These are phyloP conservation scores for Pseudonectria foliicola DNA, from an alignment of 2,329 filamentous ascomycete species.

Conservation along the genomic window DNA sequence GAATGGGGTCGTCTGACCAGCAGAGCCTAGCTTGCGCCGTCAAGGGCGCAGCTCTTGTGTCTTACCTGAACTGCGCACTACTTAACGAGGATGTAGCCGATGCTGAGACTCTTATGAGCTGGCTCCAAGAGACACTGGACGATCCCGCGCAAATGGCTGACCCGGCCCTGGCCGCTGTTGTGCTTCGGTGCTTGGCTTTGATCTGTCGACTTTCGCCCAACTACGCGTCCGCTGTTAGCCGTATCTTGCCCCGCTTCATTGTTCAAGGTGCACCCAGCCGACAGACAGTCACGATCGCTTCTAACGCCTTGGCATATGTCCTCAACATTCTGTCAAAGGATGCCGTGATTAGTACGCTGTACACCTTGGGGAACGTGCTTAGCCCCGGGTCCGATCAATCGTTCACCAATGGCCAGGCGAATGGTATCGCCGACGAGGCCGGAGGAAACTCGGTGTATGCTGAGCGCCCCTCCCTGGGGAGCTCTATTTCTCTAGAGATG, in stretches of 20 bases:
- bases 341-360: slow-evolving; percentile 88
- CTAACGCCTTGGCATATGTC: slow-evolving; percentile 76
- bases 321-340: slow-evolving; percentile 82
- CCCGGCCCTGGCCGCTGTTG: slow-evolving; percentile 65
- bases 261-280: slow-evolving; percentile 71
- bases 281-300: slow-evolving; percentile 66
- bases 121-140: slow-evolving; percentile 76
- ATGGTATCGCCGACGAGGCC: slow-evolving; percentile 34
- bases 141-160: slow-evolving; percentile 80
- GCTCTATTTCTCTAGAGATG: slow-evolving; percentile 70
- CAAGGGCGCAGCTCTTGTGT: slow-evolving; percentile 73
- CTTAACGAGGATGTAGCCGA: slow-evolving; percentile 78
- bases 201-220: slow-evolving; percentile 67
- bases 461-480: slow-evolving; percentile 57
- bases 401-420: slow-evolving; percentile 44
- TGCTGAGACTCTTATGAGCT: slow-evolving; percentile 67
- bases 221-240: slow-evolving; percentile 68
- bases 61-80: slow-evolving; percentile 78
- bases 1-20: slow-evolving; percentile 74
- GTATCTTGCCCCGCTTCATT: slow-evolving; percentile 77
- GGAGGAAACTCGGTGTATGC: slow-evolving; percentile 40
- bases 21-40: slow-evolving; percentile 80
- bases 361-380: slow-evolving; percentile 91
- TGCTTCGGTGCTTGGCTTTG: slow-evolving; percentile 75
- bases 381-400: slow-evolving; percentile 60